A percentile compares a stretch with the other conserved stretches of the same genome.
phyloP scores from a whole-genome alignment of 2,329 filamentous ascomycete species.

The Verticillium klebahnii region DNA sequence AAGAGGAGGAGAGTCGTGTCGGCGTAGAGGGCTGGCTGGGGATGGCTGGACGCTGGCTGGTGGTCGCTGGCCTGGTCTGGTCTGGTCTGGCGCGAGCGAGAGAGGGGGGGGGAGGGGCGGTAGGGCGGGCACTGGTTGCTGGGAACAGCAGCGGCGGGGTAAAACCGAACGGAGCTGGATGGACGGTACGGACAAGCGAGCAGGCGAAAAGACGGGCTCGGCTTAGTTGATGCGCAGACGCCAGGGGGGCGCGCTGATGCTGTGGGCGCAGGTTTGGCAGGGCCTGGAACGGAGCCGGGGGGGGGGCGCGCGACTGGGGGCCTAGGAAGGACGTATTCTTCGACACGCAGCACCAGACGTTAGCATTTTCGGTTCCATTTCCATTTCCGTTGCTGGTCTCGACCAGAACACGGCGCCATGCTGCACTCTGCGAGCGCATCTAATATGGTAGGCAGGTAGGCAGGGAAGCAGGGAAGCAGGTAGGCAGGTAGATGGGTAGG shows the following conservation, averaged over 20 bases:
- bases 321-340: background rate
- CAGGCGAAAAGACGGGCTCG: background rate
- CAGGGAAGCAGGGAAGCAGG: no score
- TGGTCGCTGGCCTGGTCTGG: background rate
- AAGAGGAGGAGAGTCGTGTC: background rate
- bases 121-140: background rate
- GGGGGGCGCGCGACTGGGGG: background rate
- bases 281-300: background rate
- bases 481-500: no score
- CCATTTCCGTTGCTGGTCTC: background rate
- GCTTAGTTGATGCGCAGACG: no score
- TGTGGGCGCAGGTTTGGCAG: background rate
- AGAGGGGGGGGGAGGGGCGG: background rate
- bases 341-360: background rate
- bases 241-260: no score
- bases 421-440: background rate
- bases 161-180: background rate
- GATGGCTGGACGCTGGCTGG: background rate
- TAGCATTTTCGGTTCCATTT: background rate
- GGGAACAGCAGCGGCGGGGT: slow-evolving; percentile 1
- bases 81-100: background rate
- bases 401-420: background rate
- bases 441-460: no score
- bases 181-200: background rate
- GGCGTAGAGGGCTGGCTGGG: background rate